Evolutionary conservation across 306 rosid species (phyloP), one percentile per base, ranked within the genome.

Genomic region (Cicer cuneatum): DNA sequence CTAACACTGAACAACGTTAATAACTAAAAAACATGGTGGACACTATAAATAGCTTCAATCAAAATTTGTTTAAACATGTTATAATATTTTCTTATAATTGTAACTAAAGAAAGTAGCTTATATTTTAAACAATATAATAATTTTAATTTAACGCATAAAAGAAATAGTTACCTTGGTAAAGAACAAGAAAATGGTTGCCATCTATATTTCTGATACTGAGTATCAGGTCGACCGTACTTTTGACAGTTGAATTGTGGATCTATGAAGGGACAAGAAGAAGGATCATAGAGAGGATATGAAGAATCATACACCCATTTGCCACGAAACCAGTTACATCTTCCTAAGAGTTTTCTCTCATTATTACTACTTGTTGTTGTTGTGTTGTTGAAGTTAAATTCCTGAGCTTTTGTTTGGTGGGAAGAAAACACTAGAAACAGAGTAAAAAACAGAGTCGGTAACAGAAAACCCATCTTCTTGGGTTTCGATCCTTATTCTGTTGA

Each of bases 231-330:
- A 59, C 95, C 96, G n/a, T 85, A 87, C 80, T 92, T 92, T 8
- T 90, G 89, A 82, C 99, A 94, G 80, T 92, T 68, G 84, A 94
- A 94, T 69, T 94, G 92, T 49, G 93, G 86, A 89, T 94, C 97
- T 81, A 94, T 51, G 84, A 94, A 94, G 77, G 95, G 99, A 61
- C 99, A 94, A 0, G 87, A 59, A 35, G 90, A 83, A 18, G 93
- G 79, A 54, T 86, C 71, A 53, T 92, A 94, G 51, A 85, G 93
- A 81, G 99, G 96, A 48, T 94, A 89, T 0, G 93, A 83, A 80
- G 92, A 35, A 53, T 94, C 99, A 72, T 85, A 90, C 0, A 88
- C 97, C 99, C 99, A 94, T 57, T 80, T 75, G 0, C 99, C 99
- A 0, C 52, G 72, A 41, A 81, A 84, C 81, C 46, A 81, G 63